These are phyloP conservation scores for Halophytophthora batemanensis DNA, from an alignment of 352 stramenopile species.

Conservation along the genomic window DNA sequence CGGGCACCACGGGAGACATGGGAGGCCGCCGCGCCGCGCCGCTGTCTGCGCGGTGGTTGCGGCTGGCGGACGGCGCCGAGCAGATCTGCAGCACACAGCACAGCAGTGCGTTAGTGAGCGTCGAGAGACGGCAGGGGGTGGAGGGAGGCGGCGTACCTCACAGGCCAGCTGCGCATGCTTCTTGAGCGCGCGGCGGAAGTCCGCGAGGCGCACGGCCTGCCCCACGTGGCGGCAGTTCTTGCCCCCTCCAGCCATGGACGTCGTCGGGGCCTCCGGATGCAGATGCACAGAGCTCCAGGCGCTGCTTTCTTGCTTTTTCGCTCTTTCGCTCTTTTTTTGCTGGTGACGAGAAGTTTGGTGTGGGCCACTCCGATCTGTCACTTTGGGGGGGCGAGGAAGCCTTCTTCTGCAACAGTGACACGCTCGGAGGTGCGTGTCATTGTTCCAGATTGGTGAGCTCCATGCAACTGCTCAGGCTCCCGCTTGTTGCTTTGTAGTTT, in stretches of 20 bases:
- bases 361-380: too few species aligned
- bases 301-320: too few species aligned
- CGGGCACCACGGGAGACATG: not conserved
- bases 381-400: too few species aligned
- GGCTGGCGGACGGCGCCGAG: constrained; percentile 6
- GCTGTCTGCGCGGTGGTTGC: constrained; percentile 16
- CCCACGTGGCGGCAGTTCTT: constrained; percentile 60
- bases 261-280: too few species aligned
- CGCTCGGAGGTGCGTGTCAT: too few species aligned
- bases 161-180: constrained; percentile 39
- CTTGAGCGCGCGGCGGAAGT: constrained; percentile 55
- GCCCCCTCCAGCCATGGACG: constrained; percentile 25
- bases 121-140: not conserved
- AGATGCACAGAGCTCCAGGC: not conserved
- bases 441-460: too few species aligned
- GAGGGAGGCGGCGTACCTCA: constrained; percentile 21
- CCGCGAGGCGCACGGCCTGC: constrained; percentile 42
- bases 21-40: constrained; percentile 4
- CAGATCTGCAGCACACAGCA: constrained; percentile 14
- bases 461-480: too few species aligned
- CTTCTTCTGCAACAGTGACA: too few species aligned
- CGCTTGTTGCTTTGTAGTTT: too few species aligned
- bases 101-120: not conserved
- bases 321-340: too few species aligned
- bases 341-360: too few species aligned